Base-by-base conservation (phyloP, 371 early-diverging fungal species). In the Lichtheimia hyalospora region DNA sequence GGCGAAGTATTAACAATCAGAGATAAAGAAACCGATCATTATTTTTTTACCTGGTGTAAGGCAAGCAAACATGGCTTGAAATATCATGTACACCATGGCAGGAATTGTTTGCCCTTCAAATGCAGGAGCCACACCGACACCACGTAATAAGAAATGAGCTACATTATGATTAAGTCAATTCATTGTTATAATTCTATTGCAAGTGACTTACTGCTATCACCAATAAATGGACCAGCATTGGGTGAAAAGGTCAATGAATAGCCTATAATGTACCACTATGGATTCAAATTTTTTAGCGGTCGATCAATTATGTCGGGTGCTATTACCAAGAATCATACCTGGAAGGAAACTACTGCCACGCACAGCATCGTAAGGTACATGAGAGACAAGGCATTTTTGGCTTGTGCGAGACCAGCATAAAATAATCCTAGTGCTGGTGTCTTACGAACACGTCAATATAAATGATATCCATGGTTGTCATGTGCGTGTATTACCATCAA, bases 331-430 rank as follows among this genome's bases (percentile, higher is more conserved):
- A 27, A 44, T 18, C 46, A 42, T 68, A 79, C 79, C 63, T 94
- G 89, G 52, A 95, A 66, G 20, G 90, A 83, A 4, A 96, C 94
- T 28, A 96, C 84, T 16, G 92, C 89, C 10, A 90, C 81, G 20
- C 92, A 82, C 25, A 94, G 67, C 69, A 92, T 79, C 23, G 87
- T 86, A 16, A 92, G 73, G 69, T 94, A 88, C 71, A 94, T 89
- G 20, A 92, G 75, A 10, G 92, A 89, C 18, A 93, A 75, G 12
- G 92, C 91, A 64, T 89, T 86, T 69, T 91, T 91, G 61, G 83
- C 83, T 28, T 92, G 80, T 14, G 90, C 87, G 79, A 94, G 82
- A 21, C 95, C 95, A 58, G 92, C 86, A 78, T 95, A 94, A 66
- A 92, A 92, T 64, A 86, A 84, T 21, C 91, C 91, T 6, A 89